phyloP scores from a whole-genome alignment of 1,284 basidiomycete species.

The Trichosporon inkin region DNA sequence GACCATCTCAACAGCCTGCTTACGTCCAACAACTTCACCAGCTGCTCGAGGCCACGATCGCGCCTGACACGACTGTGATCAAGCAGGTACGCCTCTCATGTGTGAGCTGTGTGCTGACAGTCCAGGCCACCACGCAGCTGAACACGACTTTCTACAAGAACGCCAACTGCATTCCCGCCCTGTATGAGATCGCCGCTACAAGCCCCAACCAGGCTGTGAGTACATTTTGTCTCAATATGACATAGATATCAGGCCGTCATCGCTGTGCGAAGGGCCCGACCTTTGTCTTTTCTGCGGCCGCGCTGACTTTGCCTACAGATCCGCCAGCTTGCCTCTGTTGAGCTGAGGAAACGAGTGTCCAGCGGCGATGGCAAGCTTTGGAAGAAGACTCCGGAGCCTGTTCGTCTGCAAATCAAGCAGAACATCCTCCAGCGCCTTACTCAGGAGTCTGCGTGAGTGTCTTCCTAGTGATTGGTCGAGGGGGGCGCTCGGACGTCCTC shows the following conservation, averaged over 20 bases:
- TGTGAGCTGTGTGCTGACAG: neutral
- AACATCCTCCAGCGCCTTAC: conserved; percentile 77
- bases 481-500: neutral
- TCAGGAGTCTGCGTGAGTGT: conserved; percentile 67
- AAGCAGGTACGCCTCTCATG: conserved; percentile 65
- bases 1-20: conserved; percentile 19
- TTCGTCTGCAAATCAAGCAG: conserved; percentile 79
- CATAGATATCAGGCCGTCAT: neutral
- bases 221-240: neutral
- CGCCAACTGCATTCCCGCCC: conserved; percentile 81
- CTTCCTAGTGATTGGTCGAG: neutral
- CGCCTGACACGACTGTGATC: conserved; percentile 78
- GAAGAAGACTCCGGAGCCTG: conserved; percentile 65
- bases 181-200: conserved; percentile 81
- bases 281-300: neutral
- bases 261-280: neutral
- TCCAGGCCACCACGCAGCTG: conserved; percentile 81
- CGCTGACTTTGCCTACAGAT: conserved; percentile 57
- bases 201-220: conserved; percentile 60
- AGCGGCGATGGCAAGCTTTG: conserved; percentile 79
- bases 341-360: conserved; percentile 86
- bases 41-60: conserved; percentile 76
- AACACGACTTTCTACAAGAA: conserved; percentile 91
- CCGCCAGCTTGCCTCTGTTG: conserved; percentile 96
- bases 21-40: conserved; percentile 67